Evolutionary conservation across 805 yeast species (phyloP).

Genomic region (Lipomyces orientalis): DNA sequence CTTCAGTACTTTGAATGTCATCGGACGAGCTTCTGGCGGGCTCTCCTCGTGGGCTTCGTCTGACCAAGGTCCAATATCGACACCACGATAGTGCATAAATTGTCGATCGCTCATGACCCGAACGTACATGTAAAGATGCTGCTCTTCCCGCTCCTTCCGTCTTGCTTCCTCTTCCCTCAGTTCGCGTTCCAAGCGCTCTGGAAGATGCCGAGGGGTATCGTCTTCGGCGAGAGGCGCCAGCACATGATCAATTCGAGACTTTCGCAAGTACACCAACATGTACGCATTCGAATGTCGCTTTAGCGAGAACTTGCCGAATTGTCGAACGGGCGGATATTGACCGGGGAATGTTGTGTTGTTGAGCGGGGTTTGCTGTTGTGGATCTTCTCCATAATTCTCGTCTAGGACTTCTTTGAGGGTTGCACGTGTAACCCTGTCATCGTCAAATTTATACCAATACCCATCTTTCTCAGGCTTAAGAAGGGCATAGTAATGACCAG

Average conservation of each 20-base stretch:
- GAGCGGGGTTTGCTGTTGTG: constrained; percentile 35
- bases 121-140: constrained; percentile 64
- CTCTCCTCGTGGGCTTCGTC: constrained; percentile 36
- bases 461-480: constrained; percentile 75
- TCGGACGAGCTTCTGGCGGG: constrained; percentile 55
- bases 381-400: constrained; percentile 87
- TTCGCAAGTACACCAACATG: constrained; percentile 91
- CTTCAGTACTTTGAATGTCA: constrained; percentile 59
- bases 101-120: constrained; percentile 60
- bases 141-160: constrained; percentile 71
- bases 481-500: constrained; percentile 96
- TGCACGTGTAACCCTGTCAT: constrained; percentile 89
- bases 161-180: constrained; percentile 58
- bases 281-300: constrained; percentile 93
- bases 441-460: constrained; percentile 92
- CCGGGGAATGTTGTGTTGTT: constrained; percentile 23
- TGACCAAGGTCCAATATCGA: constrained; percentile 76
- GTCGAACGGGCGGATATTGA: constrained; percentile 49
- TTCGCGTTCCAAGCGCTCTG: constrained; percentile 68
- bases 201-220: constrained; percentile 70
- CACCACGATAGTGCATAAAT: constrained; percentile 68
- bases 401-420: constrained; percentile 85
- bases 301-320: constrained; percentile 52
- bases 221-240: constrained; percentile 62
- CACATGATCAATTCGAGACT: constrained; percentile 60